These are phyloP conservation scores for Penicillium soppii DNA, from an alignment of 495 filamentous ascomycete species.

Conservation along the genomic window DNA sequence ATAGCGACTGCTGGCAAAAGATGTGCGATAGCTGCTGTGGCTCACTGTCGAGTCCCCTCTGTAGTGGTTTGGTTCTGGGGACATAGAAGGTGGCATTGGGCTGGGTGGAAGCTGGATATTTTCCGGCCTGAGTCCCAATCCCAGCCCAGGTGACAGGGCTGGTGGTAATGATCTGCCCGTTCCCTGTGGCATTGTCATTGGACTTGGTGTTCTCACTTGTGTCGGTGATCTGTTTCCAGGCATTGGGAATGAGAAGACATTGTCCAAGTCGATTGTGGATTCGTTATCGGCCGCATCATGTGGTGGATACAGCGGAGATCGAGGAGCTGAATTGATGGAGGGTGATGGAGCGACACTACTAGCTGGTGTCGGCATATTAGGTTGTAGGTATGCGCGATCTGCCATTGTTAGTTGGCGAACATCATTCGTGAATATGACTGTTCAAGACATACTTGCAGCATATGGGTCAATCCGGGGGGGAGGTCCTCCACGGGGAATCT, in stretches of 20 bases:
- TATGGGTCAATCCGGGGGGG: constrained; percentile 56
- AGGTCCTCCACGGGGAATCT: constrained; percentile 24
- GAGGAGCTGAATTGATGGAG: constrained; percentile 35
- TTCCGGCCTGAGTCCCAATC: constrained; percentile 14
- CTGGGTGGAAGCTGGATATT: constrained; percentile 28
- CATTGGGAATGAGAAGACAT: constrained; percentile 62
- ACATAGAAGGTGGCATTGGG: constrained; percentile 24
- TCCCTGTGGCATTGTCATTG: constrained; percentile 11
- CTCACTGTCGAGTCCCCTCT: constrained; percentile 38
- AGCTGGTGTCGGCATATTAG: constrained; percentile 57
- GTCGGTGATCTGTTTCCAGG: constrained; percentile 37
- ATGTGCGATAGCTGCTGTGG: constrained; percentile 47
- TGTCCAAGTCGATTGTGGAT: constrained; percentile 51
- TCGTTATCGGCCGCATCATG: constrained; percentile 41
- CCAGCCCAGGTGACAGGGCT: constrained; percentile 17
- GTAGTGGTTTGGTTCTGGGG: constrained; percentile 20
- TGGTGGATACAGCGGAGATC: constrained; percentile 39
- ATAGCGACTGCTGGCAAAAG: constrained; percentile 43
- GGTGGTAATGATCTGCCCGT: constrained; percentile 18
- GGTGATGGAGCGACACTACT: constrained; percentile 62
- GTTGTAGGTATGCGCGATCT: constrained; percentile 63
- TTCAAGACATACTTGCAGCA: constrained; percentile 50
- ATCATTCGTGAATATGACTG: constrained; percentile 8
- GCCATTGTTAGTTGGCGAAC: constrained; percentile 17
- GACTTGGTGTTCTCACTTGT: constrained; percentile 28